Evolutionary conservation across 768 basidiomycete genomes (phyloP).

Genomic region (Termitomyces sp.): DNA sequence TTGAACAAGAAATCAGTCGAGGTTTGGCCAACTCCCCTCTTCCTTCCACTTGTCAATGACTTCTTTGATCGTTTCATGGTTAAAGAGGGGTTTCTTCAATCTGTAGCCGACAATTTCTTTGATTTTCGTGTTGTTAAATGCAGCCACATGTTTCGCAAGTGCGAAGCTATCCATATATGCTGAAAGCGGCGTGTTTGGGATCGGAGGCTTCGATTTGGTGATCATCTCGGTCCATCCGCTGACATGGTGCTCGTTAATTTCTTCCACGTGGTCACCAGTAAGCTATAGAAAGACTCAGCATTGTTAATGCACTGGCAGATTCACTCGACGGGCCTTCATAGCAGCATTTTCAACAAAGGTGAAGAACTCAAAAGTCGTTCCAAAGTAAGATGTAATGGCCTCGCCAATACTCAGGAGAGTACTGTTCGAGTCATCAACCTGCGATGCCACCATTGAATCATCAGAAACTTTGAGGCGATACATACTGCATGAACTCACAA

Average conservation of each 20-base stretch:
- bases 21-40: constrained; percentile 58
- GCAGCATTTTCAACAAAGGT: constrained; percentile 62
- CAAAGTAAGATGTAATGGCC: constrained; percentile 66
- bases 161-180: constrained; percentile 79
- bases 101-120: constrained; percentile 70
- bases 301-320: neutral
- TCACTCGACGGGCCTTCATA: constrained; percentile 49
- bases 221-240: constrained; percentile 83
- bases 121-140: constrained; percentile 69
- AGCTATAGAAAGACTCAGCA: constrained; percentile 36
- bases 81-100: constrained; percentile 59
- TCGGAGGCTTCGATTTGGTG: constrained; percentile 61
- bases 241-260: constrained; percentile 84
- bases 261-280: constrained; percentile 70
- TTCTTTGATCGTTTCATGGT: constrained; percentile 58
- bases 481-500: constrained; percentile 41
- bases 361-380: constrained; percentile 80
- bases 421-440: constrained; percentile 77
- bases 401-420: constrained; percentile 66
- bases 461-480: neutral
- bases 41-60: constrained; percentile 78
- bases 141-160: constrained; percentile 65
- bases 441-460: neutral
- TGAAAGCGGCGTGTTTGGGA: constrained; percentile 65
- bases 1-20: constrained; percentile 18